These are phyloP conservation scores for Pyrus bretschneideri DNA, from an alignment of 306 rosid genomes.

Conservation along the genomic window DNA sequence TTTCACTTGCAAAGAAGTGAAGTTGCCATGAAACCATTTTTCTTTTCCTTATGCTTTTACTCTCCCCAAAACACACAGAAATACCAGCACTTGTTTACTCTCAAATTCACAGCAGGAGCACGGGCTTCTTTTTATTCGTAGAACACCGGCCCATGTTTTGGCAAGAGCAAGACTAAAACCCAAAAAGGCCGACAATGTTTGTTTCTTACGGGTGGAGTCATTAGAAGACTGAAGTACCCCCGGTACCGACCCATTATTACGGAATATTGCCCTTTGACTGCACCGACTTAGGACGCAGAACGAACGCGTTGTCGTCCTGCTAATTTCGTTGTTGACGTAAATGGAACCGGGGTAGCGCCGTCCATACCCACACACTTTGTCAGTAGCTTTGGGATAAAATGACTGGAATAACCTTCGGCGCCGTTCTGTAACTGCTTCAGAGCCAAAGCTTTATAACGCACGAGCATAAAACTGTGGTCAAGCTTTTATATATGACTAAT, in stretches of 20 bases:
- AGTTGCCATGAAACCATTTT: neutral
- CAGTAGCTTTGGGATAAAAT: neutral
- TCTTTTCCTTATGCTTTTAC: neutral
- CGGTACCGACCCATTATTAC: neutral
- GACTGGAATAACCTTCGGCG: neutral
- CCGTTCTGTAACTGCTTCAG: neutral
- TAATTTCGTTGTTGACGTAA: neutral
- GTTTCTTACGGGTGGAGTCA: neutral
- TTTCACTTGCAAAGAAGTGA: neutral
- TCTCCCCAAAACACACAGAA: neutral
- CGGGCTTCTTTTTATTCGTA: neutral
- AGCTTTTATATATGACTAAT: neutral
- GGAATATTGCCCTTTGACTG: neutral
- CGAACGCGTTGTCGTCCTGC: neutral
- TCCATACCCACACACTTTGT: neutral
- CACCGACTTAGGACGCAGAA: conserved; percentile 14
- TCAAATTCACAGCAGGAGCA: neutral
- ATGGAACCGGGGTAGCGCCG: neutral
- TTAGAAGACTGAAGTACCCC: neutral
- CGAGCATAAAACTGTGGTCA: neutral
- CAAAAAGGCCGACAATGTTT: conserved; percentile 12
- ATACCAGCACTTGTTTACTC: neutral
- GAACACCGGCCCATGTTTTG: neutral
- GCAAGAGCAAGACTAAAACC: neutral
- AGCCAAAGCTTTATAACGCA: neutral